Evolutionary conservation across 1,139 yeast genomes (phyloP).

Genomic region (Geotrichum klebahnii): DNA sequence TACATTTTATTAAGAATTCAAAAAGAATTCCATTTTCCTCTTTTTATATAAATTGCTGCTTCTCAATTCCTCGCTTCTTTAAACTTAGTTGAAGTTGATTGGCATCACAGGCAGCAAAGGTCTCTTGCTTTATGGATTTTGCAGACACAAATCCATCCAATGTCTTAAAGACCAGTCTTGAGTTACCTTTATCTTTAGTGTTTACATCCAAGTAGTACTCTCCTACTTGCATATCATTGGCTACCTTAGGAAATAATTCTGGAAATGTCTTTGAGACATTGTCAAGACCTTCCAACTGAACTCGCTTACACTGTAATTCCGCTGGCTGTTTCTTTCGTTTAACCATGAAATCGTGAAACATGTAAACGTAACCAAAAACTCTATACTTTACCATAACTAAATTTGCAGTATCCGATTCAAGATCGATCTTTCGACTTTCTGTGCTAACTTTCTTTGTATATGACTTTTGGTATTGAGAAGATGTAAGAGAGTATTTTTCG

Average conservation of each 20-base stretch:
- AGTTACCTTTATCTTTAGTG: conserved; percentile 8
- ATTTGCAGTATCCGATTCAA: conserved; percentile 44
- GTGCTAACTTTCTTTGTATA: conserved; percentile 56
- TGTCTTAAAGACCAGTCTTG: conserved; percentile 20
- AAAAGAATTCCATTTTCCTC: too few relatives aligned
- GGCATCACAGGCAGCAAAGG: conserved; percentile 21
- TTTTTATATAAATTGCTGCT: conserved; percentile 10
- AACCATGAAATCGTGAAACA: conserved; percentile 43
- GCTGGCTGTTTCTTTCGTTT: conserved; percentile 15
- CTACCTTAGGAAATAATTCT: not conserved
- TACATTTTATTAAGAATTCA: not conserved
- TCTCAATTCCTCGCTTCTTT: conserved; percentile 22
- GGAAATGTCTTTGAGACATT: conserved; percentile 12
- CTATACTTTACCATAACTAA: conserved; percentile 47
- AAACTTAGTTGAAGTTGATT: conserved; percentile 19
- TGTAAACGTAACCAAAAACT: conserved; percentile 58
- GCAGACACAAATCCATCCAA: conserved; percentile 23
- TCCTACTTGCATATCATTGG: conserved; percentile 7
- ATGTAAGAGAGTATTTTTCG: conserved; percentile 9
- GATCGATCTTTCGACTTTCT: conserved; percentile 44
- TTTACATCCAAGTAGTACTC: conserved; percentile 12
- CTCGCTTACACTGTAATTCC: conserved; percentile 12
- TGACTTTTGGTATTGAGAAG: conserved; percentile 41
- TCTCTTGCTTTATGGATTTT: conserved; percentile 19
- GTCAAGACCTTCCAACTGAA: conserved; percentile 16